phyloP scores from a whole-genome alignment of 805 yeast species.

The Candida vartiovaarae region DNA sequence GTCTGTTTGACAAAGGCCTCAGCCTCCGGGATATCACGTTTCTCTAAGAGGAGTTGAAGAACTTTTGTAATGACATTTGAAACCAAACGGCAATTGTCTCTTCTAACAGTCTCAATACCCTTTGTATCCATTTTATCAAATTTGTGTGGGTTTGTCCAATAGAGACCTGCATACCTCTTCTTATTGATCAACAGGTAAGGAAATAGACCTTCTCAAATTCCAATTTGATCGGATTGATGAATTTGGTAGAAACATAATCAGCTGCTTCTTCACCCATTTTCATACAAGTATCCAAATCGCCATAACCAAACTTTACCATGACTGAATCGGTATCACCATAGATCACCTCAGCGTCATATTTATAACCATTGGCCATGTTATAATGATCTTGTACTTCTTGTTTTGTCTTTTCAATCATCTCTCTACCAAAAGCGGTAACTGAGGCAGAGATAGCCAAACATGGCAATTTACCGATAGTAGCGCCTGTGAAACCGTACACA shows the following conservation, averaged over 20 bases:
- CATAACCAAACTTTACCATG: conserved; percentile 93
- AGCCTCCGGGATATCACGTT: conserved; percentile 81
- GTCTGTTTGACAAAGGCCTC: conserved; percentile 78
- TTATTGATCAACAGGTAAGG: conserved; percentile 88
- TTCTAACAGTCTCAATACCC: conserved; percentile 96
- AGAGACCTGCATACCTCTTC: conserved; percentile 94
- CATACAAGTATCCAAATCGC: conserved; percentile 81
- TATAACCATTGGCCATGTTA: conserved; percentile 72
- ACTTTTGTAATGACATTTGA: conserved; percentile 93
- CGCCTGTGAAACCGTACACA: conserved; percentile 98
- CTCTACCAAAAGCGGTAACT: conserved; percentile 92
- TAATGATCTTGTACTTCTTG: conserved; percentile 76
- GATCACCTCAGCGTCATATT: conserved; percentile 82
- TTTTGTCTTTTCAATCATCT: conserved; percentile 92
- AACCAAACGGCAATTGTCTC: conserved; percentile 94
- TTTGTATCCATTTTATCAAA: conserved; percentile 97
- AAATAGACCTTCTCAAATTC: conserved; percentile 96
- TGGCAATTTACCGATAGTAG: conserved; percentile 94
- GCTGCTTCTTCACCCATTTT: conserved; percentile 93
- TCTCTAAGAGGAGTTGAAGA: conserved; percentile 75
- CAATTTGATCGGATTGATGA: conserved; percentile 80
- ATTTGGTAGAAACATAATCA: conserved; percentile 67
- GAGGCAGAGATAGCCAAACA: conserved; percentile 95
- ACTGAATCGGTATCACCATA: conserved; percentile 99
- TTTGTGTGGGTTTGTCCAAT: conserved; percentile 90